Evolutionary conservation across 306 rosid genomes (phyloP).

Genomic region (Glycine tomentella): DNA sequence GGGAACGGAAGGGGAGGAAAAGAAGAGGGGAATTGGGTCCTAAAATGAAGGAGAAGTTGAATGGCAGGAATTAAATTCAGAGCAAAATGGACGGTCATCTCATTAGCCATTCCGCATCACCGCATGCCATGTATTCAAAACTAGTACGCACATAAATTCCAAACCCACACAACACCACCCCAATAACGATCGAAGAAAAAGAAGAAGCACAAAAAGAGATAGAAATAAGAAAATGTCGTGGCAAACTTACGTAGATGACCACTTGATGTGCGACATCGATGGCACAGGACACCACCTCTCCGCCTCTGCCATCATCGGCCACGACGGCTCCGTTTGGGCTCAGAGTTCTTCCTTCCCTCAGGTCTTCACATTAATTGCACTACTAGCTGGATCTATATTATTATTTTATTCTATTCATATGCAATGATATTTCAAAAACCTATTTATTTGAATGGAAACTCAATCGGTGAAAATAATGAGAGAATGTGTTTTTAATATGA

Average conservation of each 20-base stretch:
- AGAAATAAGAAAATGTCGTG: slow-evolving; percentile 70
- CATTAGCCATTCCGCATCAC: neutral
- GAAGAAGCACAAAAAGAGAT: neutral
- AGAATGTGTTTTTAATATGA: too few relatives aligned
- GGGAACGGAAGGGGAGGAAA: too few relatives aligned
- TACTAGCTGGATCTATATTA: too few relatives aligned
- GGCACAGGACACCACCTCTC: slow-evolving; percentile 79
- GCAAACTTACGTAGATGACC: slow-evolving; percentile 95
- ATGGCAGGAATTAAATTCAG: slow-evolving; percentile 48
- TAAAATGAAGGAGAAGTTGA: slow-evolving; percentile 56
- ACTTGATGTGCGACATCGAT: slow-evolving; percentile 93
- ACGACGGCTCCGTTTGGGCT: slow-evolving; percentile 90
- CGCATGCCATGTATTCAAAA: slow-evolving; percentile 28
- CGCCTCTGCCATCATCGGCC: slow-evolving; percentile 85
- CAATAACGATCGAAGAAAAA: neutral
- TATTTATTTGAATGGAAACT: too few relatives aligned
- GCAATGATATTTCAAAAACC: too few relatives aligned
- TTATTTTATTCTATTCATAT: too few relatives aligned
- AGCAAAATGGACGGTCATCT: slow-evolving; percentile 43
- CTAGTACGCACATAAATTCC: neutral
- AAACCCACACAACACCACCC: neutral
- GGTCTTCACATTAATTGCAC: slow-evolving; percentile 41
- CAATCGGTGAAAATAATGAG: too few relatives aligned
- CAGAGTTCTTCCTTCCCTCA: slow-evolving; percentile 88
- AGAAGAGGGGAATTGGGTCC: slow-evolving; percentile 23